phyloP scores from a whole-genome alignment of 2,329 filamentous ascomycete species.

The Ophiostoma novo-ulmi region DNA sequence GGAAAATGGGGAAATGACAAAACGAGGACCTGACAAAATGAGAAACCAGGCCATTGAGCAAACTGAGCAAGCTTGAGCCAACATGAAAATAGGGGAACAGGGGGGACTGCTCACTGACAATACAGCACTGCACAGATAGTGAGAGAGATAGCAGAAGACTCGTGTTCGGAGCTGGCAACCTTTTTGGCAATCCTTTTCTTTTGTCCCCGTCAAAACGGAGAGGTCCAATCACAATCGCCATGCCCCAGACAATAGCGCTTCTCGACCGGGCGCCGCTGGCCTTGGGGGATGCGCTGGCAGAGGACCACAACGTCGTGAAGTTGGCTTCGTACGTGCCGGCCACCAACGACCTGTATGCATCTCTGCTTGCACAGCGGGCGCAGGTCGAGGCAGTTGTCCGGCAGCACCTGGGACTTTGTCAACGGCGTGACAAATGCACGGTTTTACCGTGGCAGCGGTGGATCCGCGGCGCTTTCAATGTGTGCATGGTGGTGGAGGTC shows the following conservation, averaged over 20 bases:
- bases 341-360: not conserved
- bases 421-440: constrained; percentile 9
- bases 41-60: not conserved
- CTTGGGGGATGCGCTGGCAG: not conserved
- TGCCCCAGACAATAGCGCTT: constrained; percentile 15
- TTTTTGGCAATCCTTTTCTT: not conserved
- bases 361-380: constrained; percentile 3
- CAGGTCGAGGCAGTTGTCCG: constrained; percentile 13
- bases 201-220: not conserved
- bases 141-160: not conserved
- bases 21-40: not conserved
- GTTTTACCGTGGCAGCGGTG: constrained; percentile 15
- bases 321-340: constrained; percentile 14
- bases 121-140: not conserved
- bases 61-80: not conserved
- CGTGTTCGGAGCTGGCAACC: constrained; percentile 9
- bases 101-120: not conserved
- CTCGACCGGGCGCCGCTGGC: constrained; percentile 10
- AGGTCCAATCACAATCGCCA: not conserved
- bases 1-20: not conserved
- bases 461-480: constrained; percentile 15
- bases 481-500: constrained; percentile 15
- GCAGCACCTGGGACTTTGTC: constrained; percentile 9
- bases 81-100: not conserved
- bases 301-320: constrained; percentile 13